Base-by-base conservation (phyloP, 2,329 filamentous ascomycete species). In the Pyrenophora teres region DNA sequence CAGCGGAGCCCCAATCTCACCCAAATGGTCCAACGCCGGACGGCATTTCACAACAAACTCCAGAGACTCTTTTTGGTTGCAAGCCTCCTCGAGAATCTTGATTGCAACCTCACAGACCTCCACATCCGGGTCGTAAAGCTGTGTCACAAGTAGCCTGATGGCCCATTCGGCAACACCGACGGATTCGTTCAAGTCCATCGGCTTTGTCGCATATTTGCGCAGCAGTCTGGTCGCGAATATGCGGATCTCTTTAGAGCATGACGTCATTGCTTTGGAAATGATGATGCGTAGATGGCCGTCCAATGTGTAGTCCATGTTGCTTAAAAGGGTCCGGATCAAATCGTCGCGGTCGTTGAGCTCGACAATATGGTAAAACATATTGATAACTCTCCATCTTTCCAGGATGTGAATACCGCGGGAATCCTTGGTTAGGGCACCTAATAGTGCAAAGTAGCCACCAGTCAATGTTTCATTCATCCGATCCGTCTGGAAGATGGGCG, bases 331-430 rank as follows among this genome's bases (percentile, higher is more conserved):
- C 69, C 92, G 91, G 70, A 97, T 91, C 52, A 99, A 80, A 71
- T 99, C 94, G 39, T 93, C 91, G 2, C 94, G 88, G 72, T 94
- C 89, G 64, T 89, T 91, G 38, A 96, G 80, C 68, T 97, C 93
- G 51, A 97, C 84, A 55, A 99, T 96, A 74, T 97, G 94, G 71
- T 99, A 99, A 81, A 97, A 95, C 91, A 99, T 99, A 74, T 97
- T 97, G 76, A 97, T 92, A 82, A 99, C 95, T 64, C 92, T 90
- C 93, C 94, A 97, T 64, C 91, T 82, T 71, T 97, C 93, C 68
- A 99, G 84, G 77, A 99, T 93, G 55, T 88, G 86, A 19, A 97
- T 81, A 0, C 94, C 94, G 63, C 88, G 90, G 0, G 83, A 78
- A 65, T 96, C 91, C 46, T 87, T 87, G 63, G 89, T 97, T 51